Conservation (phyloP, 257 asterid species). For the Gentiana straminea region DNA sequence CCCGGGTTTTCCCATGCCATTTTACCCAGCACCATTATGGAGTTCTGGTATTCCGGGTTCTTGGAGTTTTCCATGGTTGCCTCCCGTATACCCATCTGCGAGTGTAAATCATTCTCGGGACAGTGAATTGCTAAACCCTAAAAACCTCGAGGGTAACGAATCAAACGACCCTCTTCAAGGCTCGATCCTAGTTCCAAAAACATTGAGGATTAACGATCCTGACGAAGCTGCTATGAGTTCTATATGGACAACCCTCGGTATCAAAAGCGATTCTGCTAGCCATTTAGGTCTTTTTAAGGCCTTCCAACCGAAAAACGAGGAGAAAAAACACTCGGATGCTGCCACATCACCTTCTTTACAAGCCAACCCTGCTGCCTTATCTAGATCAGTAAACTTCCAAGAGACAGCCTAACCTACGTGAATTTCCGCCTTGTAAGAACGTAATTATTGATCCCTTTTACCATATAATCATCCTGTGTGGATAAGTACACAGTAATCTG, state of each 20-base stretch:
- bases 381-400: slow-evolving; percentile 59
- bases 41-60: slow-evolving; percentile 36
- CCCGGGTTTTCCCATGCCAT: slow-evolving; percentile 42
- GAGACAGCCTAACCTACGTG: slow-evolving; percentile 28
- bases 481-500: slow-evolving; percentile 1
- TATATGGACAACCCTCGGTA: slow-evolving; percentile 78
- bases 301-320: slow-evolving; percentile 38
- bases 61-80: slow-evolving; percentile 53
- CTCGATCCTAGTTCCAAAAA: slow-evolving; percentile 53
- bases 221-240: slow-evolving; percentile 87
- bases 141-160: slow-evolving; percentile 13
- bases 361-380: slow-evolving; percentile 80
- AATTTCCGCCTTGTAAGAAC: neutral
- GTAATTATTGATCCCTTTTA: too few species aligned
- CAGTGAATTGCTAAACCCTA: slow-evolving; percentile 37
- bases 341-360: slow-evolving; percentile 25
- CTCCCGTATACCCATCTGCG: slow-evolving; percentile 25
- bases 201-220: slow-evolving; percentile 73
- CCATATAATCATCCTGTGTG: too few species aligned
- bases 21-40: slow-evolving; percentile 62
- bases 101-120: slow-evolving; percentile 43
- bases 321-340: slow-evolving; percentile 17
- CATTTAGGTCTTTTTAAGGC: slow-evolving; percentile 58
- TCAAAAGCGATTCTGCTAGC: slow-evolving; percentile 33
- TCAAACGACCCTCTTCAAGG: slow-evolving; percentile 19